Percentiles rank a stretch among this genome's conserved stretches.
Evolutionary conservation across 2,329 filamentous ascomycete genomes (phyloP).

Genomic region (Cladophialophora yegresii): DNA sequence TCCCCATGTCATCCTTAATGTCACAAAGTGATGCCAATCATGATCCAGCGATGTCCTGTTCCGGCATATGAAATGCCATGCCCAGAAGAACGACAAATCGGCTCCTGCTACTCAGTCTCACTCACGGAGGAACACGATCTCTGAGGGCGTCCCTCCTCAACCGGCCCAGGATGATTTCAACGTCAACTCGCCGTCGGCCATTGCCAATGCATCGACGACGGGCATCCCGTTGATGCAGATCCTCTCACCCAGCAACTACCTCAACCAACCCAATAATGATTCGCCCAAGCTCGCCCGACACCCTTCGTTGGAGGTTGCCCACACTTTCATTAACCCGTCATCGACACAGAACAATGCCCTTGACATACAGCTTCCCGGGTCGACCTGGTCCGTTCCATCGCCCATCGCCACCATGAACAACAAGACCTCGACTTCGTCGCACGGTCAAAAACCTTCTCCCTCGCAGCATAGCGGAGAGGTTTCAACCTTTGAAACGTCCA

Average conservation of each 20-base stretch:
- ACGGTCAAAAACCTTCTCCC: slow-evolving; percentile 21
- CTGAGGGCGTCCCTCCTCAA: slow-evolving; percentile 31
- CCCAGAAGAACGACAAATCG: slow-evolving; percentile 45
- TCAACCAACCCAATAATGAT: slow-evolving; percentile 20
- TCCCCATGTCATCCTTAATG: background rate
- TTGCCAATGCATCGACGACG: slow-evolving; percentile 16
- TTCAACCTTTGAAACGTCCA: slow-evolving; percentile 27
- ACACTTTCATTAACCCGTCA: slow-evolving; percentile 22
- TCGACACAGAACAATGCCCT: slow-evolving; percentile 22
- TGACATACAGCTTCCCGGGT: slow-evolving; percentile 20
- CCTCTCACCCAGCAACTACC: slow-evolving; percentile 30
- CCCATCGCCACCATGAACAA: slow-evolving; percentile 22
- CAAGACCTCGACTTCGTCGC: slow-evolving; percentile 20
- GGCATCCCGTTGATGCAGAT: slow-evolving; percentile 34
- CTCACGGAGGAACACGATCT: slow-evolving; percentile 38
- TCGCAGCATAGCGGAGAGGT: slow-evolving; percentile 29
- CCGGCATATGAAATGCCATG: slow-evolving; percentile 56
- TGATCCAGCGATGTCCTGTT: slow-evolving; percentile 52
- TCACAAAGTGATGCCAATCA: slow-evolving; percentile 29
- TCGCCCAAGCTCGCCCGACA: slow-evolving; percentile 21
- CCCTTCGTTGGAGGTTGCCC: slow-evolving; percentile 26
- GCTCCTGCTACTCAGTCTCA: slow-evolving; percentile 38
- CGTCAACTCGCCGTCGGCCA: slow-evolving; percentile 36
- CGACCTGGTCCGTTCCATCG: slow-evolving; percentile 24
- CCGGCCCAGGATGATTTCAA: slow-evolving; percentile 36